Base-by-base conservation (phyloP, 2,329 filamentous ascomycete genomes). In the Neospermospora avenae region DNA sequence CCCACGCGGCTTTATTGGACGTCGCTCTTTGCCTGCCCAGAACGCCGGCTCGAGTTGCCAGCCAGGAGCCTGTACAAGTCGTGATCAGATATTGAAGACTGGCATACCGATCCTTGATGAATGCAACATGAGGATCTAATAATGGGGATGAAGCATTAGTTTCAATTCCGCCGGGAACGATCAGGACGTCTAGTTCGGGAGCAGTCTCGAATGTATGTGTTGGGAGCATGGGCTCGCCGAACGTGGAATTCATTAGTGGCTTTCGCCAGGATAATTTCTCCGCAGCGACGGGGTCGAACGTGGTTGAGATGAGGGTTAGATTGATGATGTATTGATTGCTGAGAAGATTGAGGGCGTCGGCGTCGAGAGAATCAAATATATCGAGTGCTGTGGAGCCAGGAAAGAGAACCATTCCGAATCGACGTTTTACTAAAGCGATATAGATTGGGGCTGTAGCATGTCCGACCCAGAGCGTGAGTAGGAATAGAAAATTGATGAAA, bases 31-130 rank as follows among this genome's bases (percentile, higher is more conserved):
- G n/a, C 3, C 45, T 34, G 13, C 52, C 46, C 1, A 52, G 35
- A 6, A 58, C 39, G 14, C 55, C 46, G 8, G 55, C 25, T 16
- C 42, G 14, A 7, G 51, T 28, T 14, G 34, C 41, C 13, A 69
- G 53, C 39, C 80, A 79, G 4, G 82, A 77, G 0, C 87, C 87
- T 1, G 86, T 90, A 71, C 87, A 90, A 1, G 90, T 78, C 0
- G 85, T 87, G 48, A 90, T 76, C 14, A 87, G 68, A 63, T 82
- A 81, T 63, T 80, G 14, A 1, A 59, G 16, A 7, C 20, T 45
- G 24, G 46, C 45, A 10, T 37, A 56, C 4, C 28, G 28, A 8
- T 24, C 14, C 25, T 37, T 35, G 42, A 56, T 39, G 14, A 46
- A 56, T 22, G 39, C 54, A 28, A 56, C 46, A 7, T 18, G 16